Conservation (phyloP, 805 yeast species). For the Nakazawaea anatomiae region DNA sequence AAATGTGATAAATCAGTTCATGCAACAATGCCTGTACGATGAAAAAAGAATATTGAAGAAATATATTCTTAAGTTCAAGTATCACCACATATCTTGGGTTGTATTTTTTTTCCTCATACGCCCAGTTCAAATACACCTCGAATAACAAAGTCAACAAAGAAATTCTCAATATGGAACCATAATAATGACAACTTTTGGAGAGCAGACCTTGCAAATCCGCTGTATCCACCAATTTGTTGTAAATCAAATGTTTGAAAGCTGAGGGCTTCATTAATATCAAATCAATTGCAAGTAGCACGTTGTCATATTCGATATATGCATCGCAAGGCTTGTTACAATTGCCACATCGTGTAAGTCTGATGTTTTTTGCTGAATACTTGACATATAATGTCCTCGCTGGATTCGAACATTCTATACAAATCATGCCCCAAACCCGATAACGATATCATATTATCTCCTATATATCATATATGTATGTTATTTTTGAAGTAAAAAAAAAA, state of each 20-base stretch:
- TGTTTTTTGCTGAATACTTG: conserved; percentile 69
- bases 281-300: conserved; percentile 78
- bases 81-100: conserved; percentile 20
- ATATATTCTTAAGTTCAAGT: conserved; percentile 29
- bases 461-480: too few relatives aligned
- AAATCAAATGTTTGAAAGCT: conserved; percentile 83
- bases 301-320: conserved; percentile 86
- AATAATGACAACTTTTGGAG: neutral
- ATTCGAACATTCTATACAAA: conserved; percentile 83
- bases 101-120: conserved; percentile 66
- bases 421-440: conserved; percentile 39
- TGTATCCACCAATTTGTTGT: conserved; percentile 47
- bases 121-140: conserved; percentile 91
- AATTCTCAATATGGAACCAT: conserved; percentile 30
- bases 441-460: too few relatives aligned
- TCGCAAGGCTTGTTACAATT: conserved; percentile 75
- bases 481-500: neutral
- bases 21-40: conserved; percentile 45
- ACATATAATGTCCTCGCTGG: conserved; percentile 63
- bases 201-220: neutral
- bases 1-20: conserved; percentile 32
- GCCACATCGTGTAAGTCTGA: conserved; percentile 71
- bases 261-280: conserved; percentile 78
- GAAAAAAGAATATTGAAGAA: conserved; percentile 52
- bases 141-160: conserved; percentile 64